Conservation (phyloP, 2,329 filamentous ascomycete species). For the Herpomyces periplanetae region DNA sequence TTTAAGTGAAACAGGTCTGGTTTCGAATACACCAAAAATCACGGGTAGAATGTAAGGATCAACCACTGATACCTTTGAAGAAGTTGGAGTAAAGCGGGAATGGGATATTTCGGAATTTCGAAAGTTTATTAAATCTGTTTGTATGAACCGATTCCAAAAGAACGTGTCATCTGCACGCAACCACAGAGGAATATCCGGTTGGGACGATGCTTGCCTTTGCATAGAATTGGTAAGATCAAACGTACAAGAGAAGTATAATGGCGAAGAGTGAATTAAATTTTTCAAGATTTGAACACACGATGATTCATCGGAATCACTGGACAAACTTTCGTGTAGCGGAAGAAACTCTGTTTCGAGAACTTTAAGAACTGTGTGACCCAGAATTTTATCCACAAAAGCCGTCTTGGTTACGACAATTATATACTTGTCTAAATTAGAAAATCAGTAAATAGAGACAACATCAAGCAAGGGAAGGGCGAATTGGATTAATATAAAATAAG, state of each 20-base stretch:
- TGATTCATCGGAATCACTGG: slow-evolving; percentile 78
- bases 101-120: slow-evolving; percentile 17
- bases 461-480: slow-evolving; percentile 3
- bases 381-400: slow-evolving; percentile 52
- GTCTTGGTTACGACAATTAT: slow-evolving; percentile 85
- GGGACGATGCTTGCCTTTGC: slow-evolving; percentile 49
- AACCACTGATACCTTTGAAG: slow-evolving; percentile 27
- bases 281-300: slow-evolving; percentile 50
- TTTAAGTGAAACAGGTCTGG: slow-evolving; percentile 52
- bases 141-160: slow-evolving; percentile 89
- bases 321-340: slow-evolving; percentile 56
- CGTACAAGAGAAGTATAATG: slow-evolving; percentile 95
- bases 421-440: slow-evolving; percentile 35
- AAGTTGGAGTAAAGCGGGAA: slow-evolving; percentile 18
- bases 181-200: slow-evolving; percentile 39
- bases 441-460: slow-evolving; percentile 1
- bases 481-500: slow-evolving; percentile 1
- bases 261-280: slow-evolving; percentile 35
- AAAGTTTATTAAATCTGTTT: slow-evolving; percentile 66
- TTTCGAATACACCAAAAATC: slow-evolving; percentile 83
- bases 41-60: slow-evolving; percentile 83
- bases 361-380: slow-evolving; percentile 87
- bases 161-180: slow-evolving; percentile 77
- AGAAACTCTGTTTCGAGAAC: slow-evolving; percentile 65
- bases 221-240: slow-evolving; percentile 88